Evolutionary conservation across 2,329 filamentous ascomycete genomes (phyloP).

Genomic region (Scedosporium aurantiacum): DNA sequence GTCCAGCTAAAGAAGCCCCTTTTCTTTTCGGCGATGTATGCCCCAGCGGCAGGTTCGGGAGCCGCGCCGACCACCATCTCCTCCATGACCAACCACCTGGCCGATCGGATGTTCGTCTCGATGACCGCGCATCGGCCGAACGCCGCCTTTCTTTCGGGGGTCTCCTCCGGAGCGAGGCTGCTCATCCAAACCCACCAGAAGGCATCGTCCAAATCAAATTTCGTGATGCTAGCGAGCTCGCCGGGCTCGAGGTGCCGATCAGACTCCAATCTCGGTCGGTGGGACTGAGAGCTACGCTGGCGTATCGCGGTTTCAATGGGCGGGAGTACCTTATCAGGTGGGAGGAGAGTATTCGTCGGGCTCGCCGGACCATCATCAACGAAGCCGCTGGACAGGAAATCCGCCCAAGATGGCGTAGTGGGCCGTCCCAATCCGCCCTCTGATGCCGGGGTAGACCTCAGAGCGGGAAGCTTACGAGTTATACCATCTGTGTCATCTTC

Average conservation of each 20-base stretch:
- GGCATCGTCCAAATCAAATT: constrained; percentile 79
- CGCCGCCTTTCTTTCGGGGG: constrained; percentile 71
- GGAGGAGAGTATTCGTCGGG: constrained; percentile 62
- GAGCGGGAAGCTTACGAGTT: constrained; percentile 26
- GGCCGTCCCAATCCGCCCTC: constrained; percentile 62
- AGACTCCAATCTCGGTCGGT: constrained; percentile 59
- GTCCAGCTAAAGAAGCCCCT: constrained; percentile 89
- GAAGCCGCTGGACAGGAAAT: constrained; percentile 92
- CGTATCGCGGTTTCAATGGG: constrained; percentile 64
- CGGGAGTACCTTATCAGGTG: constrained; percentile 82
- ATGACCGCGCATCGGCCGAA: constrained; percentile 90
- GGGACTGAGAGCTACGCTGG: constrained; percentile 78
- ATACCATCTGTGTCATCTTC: constrained; percentile 46
- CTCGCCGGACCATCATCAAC: constrained; percentile 59
- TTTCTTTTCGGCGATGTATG: constrained; percentile 81
- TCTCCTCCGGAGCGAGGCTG: constrained; percentile 85
- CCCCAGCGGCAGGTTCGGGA: constrained; percentile 69
- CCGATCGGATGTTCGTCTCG: constrained; percentile 71
- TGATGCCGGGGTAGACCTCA: constrained; percentile 58
- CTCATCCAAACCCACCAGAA: constrained; percentile 99
- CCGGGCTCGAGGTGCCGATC: constrained; percentile 69
- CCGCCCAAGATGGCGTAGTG: constrained; percentile 95
- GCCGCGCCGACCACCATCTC: constrained; percentile 93
- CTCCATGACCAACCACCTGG: constrained; percentile 89
- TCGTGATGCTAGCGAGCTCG: constrained; percentile 84